Evolutionary conservation across 495 filamentous ascomycete genomes (phyloP).

Genomic region (Paragyromitra xinjiangensis): DNA sequence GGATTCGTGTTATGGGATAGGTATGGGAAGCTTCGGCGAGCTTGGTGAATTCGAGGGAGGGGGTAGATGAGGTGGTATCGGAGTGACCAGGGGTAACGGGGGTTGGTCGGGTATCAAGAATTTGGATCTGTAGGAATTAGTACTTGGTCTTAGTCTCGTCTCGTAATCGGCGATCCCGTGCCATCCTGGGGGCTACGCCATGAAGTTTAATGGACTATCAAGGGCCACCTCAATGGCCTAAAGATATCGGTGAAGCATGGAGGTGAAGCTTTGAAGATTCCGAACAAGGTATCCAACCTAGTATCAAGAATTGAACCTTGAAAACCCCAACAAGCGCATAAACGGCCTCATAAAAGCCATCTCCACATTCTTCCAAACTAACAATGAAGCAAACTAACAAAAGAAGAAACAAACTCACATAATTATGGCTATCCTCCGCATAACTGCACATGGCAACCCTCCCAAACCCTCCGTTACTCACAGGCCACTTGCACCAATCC

Average conservation of each 20-base stretch:
- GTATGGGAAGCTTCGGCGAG: constrained; percentile 98
- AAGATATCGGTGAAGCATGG: background rate
- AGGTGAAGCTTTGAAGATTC: no score
- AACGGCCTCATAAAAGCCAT: background rate
- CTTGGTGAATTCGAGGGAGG: constrained; percentile 89
- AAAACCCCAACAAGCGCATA: background rate
- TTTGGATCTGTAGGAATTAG: constrained; percentile 79
- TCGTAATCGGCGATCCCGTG: background rate
- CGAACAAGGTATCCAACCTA: background rate
- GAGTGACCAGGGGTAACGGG: constrained; percentile 65
- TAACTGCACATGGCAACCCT: constrained; percentile 97
- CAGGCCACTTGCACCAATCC: constrained; percentile 99
- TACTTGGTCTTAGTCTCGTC: background rate
- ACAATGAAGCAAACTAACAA: background rate
- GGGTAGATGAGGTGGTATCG: constrained; percentile 74
- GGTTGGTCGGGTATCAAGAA: constrained; percentile 76
- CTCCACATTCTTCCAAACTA: background rate
- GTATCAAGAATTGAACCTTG: background rate
- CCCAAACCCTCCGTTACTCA: constrained; percentile 77
- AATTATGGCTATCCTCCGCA: constrained; percentile 96
- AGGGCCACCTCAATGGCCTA: background rate
- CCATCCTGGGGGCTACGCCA: no score
- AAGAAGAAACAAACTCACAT: constrained; percentile 66
- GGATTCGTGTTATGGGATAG: constrained; percentile 92
- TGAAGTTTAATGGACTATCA: background rate